These are phyloP conservation scores for Cladorrhinum sp. DNA, from an alignment of 2,329 filamentous ascomycete species.

Conservation along the genomic window DNA sequence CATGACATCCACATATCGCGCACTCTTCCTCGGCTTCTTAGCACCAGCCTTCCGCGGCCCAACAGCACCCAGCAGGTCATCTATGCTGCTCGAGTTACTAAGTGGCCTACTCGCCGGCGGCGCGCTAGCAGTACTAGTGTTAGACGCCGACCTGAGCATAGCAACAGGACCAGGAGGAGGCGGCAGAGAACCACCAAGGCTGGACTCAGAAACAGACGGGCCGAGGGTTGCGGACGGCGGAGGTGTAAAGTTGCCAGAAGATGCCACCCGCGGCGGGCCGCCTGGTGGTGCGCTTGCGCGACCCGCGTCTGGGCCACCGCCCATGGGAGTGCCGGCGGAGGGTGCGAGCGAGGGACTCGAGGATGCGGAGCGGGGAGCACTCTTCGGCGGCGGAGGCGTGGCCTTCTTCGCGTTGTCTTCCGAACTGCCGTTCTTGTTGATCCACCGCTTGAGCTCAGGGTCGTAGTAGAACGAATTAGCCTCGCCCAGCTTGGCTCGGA, in stretches of 20 bases:
- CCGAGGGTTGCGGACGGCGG: constrained; percentile 12
- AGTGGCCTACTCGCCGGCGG: constrained; percentile 70
- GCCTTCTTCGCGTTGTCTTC: constrained; percentile 60
- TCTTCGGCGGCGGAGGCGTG: constrained; percentile 76
- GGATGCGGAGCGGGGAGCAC: constrained; percentile 45
- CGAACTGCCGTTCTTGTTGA: constrained; percentile 86
- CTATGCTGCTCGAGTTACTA: constrained; percentile 91
- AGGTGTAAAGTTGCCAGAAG: constrained; percentile 13
- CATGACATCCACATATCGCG: constrained; percentile 96
- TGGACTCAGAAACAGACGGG: constrained; percentile 16
- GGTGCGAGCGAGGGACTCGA: constrained; percentile 52
- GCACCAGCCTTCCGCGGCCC: constrained; percentile 62
- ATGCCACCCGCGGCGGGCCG: constrained; percentile 25
- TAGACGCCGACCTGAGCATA: constrained; percentile 49
- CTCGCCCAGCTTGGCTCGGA: constrained; percentile 91
- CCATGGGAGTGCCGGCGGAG: not conserved
- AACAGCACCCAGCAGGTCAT: constrained; percentile 80
- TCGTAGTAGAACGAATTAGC: constrained; percentile 92
- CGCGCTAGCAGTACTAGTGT: constrained; percentile 42
- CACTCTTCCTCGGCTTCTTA: constrained; percentile 75
- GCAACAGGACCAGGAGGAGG: constrained; percentile 33
- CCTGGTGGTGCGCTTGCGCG: constrained; percentile 28
- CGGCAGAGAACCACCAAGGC: constrained; percentile 19
- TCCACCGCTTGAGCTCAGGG: constrained; percentile 93
- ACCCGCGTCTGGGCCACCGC: constrained; percentile 32